Base-by-base conservation (phyloP, 164 flowering plant genomes). In the Magnolia kwangsiensis region DNA sequence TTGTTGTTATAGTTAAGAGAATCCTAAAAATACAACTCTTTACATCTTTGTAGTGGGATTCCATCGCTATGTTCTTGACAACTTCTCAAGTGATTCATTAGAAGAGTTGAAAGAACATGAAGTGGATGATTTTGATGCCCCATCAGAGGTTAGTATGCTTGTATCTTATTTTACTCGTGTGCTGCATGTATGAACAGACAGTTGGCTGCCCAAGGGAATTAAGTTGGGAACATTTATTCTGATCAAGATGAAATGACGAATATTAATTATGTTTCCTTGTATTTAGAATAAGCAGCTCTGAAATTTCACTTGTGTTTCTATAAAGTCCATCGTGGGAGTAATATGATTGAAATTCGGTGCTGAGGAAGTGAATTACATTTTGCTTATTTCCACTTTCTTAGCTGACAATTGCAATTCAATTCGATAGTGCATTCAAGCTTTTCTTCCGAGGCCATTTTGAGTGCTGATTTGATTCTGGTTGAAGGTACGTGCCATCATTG, bases 401-500 rank as follows among this genome's bases (percentile, higher is more conserved):
- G 45, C 7, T 37, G 45, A 37, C 45, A 37, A 37, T 37, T 37
- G 45, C 45, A 37, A 37, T 37, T 37, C 45, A 37, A 37, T 37
- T 37, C 3, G 45, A 37, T 37, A 37, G 45, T 37, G 45, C 45
- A 37, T 37, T 37, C 61, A 55, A 11, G 13, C 13, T 16, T 55
- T 55, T 8, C 61, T 8, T 16, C 18, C 18, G 18, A 11, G 18
- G 16, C 61, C 61, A 55, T 11, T 11, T 55, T 55, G 61, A 55
- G 0, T 55, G 61, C 18, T 18, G 1, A 2, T 19, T 18, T 20
- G 14, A 65, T 23, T 59, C 29, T 74, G 76, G 63, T 66, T 87
- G 31, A 89, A 95, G 99, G 93, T 94, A 7, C 80, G 97, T 49
- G 99, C 97, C 63, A 55, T 94, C 74, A 83, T 96, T 73, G 99